Evolutionary conservation across 208 protist genomes (phyloP).

Genomic region (Crithidia thermophila): DNA sequence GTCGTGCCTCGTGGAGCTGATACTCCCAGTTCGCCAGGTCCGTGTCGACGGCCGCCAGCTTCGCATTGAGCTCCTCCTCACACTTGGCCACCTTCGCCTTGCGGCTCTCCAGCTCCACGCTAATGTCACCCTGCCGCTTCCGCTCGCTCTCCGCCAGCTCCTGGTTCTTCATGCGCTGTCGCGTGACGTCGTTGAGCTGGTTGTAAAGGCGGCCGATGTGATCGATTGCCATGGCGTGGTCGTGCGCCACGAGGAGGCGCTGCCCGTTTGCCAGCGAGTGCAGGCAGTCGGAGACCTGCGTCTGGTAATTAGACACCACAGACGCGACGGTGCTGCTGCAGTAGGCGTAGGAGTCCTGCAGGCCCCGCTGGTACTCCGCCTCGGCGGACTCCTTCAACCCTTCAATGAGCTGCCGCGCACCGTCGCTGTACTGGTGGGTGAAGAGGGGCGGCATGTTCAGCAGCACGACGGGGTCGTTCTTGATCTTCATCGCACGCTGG

Average conservation of each 20-base stretch:
- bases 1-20: constrained; percentile 62
- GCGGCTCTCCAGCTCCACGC: constrained; percentile 41
- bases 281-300: constrained; percentile 69
- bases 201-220: constrained; percentile 68
- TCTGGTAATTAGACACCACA: constrained; percentile 52
- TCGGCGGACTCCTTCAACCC: constrained; percentile 48
- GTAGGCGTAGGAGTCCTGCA: constrained; percentile 78
- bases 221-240: constrained; percentile 70
- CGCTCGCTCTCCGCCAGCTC: constrained; percentile 51
- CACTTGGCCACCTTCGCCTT: constrained; percentile 47
- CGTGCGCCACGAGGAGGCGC: constrained; percentile 80
- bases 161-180: constrained; percentile 39
- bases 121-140: constrained; percentile 55
- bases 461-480: constrained; percentile 88
- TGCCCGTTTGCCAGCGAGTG: constrained; percentile 74
- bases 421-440: constrained; percentile 76
- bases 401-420: constrained; percentile 49
- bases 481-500: constrained; percentile 89
- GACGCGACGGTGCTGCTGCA: constrained; percentile 49
- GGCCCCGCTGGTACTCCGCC: constrained; percentile 68
- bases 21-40: constrained; percentile 83
- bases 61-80: constrained; percentile 48
- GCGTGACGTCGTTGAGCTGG: constrained; percentile 49
- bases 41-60: constrained; percentile 44
- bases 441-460: constrained; percentile 83